Evolutionary conservation across 768 basidiomycete species (phyloP), one percentile per base, ranked within the genome.

Genomic region (Mycena rebaudengoi): DNA sequence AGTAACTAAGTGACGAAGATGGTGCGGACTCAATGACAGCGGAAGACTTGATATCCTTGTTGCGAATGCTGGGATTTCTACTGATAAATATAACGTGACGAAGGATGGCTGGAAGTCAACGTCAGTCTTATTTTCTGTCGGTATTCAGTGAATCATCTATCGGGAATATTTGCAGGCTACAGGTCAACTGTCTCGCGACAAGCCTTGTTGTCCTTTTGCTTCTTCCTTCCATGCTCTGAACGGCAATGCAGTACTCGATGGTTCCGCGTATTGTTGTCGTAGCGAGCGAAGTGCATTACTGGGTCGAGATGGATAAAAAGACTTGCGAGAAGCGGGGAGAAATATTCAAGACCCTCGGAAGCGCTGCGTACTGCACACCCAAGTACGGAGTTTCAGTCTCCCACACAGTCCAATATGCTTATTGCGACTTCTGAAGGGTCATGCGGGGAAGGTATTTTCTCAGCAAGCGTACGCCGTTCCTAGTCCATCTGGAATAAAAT

Each of bases 1-100:
- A n/a, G n/a, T n/a, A n/a, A 71, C 23, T 78, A 80, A 49, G 78
- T 46, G 69, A 72, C 40, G n/a, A 70, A 50, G 18, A 75, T 78
- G 16, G 56, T 43, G 28, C 39, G 28, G 23, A n/a, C n/a, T n/a
- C n/a, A n/a, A n/a, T n/a, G 54, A 56, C 7, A 41, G 54, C 54
- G 54, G 54, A 5, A 4, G 54, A 13, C 60, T 79, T 46, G 69
- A 79, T 40, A 50, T 72, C 2, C 57, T 80, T 26, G 64, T 78
- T 32, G 67, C 67, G 8, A 76, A 76, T 33, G 78, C 76, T 1
- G 77, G 70, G 4, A 16, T 63, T 6, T 8, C 30, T 3, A 54
- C 58, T 1, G n/a, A n/a, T n/a, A 46, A 11, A 14, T 76, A 70
- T 37, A 35, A 66, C 10, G 32, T 51, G 18, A 75, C 78, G 0